Evolutionary conservation across 2,329 filamentous ascomycete species (phyloP).

Genomic region (Magnaporthales sp.): DNA sequence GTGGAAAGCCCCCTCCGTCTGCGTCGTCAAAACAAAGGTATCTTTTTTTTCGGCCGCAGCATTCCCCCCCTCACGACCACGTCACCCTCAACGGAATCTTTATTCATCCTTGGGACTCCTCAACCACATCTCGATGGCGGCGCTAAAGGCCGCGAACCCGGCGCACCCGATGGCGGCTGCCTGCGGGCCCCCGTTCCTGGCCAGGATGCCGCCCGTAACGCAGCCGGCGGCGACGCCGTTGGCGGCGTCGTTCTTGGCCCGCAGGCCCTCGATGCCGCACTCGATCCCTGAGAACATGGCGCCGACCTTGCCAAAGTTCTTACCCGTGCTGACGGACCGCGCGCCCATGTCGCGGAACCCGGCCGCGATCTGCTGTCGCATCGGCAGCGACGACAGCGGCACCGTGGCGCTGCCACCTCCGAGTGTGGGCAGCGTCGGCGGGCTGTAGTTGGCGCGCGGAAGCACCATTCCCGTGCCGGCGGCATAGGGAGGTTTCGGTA

Average conservation of each 20-base stretch:
- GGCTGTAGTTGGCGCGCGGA: not conserved
- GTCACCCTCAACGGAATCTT: constrained; percentile 8
- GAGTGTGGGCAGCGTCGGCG: too few species aligned
- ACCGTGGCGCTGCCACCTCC: too few species aligned
- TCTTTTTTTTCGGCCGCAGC: too few species aligned
- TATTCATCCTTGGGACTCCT: constrained; percentile 54
- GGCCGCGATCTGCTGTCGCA: constrained; percentile 71
- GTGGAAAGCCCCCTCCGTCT: not conserved
- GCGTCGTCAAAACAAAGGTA: not conserved
- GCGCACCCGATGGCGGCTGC: constrained; percentile 81
- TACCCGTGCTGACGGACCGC: constrained; percentile 73
- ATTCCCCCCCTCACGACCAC: constrained; percentile 6
- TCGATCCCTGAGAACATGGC: constrained; percentile 88
- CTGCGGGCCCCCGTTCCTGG: constrained; percentile 79
- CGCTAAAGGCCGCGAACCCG: constrained; percentile 87
- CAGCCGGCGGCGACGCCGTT: constrained; percentile 88
- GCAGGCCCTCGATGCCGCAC: constrained; percentile 86
- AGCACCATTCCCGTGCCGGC: constrained; percentile 1
- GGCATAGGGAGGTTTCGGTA: constrained; percentile 1
- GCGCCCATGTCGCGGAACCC: constrained; percentile 95
- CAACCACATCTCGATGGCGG: constrained; percentile 90
- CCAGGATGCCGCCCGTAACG: constrained; percentile 81
- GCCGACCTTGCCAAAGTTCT: constrained; percentile 92
- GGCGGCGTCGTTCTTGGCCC: constrained; percentile 86
- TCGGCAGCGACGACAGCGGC: constrained; percentile 54